These are phyloP conservation scores for Sugiyamaella neomexicana DNA, from an alignment of 1,139 yeast genomes.

Conservation along the genomic window DNA sequence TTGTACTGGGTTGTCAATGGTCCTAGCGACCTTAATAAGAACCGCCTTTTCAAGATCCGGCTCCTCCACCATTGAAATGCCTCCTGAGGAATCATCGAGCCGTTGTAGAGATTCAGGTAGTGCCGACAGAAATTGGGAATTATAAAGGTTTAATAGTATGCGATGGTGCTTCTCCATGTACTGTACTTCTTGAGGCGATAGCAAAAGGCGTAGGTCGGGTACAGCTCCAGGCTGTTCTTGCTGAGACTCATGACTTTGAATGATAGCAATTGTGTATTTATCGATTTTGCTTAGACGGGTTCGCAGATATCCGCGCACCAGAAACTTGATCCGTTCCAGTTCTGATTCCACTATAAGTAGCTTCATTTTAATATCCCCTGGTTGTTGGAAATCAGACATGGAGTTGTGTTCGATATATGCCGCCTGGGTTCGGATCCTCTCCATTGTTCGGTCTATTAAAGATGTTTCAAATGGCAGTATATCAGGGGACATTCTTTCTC, in stretches of 20 bases:
- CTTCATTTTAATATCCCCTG: slow-evolving; percentile 73
- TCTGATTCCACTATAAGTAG: slow-evolving; percentile 88
- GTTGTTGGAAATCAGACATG: slow-evolving; percentile 47
- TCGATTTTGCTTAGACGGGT: slow-evolving; percentile 69
- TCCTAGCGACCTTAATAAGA: slow-evolving; percentile 58
- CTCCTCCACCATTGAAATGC: slow-evolving; percentile 71
- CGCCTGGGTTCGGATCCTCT: slow-evolving; percentile 58
- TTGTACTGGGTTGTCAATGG: slow-evolving; percentile 39
- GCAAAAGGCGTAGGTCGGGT: slow-evolving; percentile 32
- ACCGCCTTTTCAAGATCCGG: slow-evolving; percentile 80
- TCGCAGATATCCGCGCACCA: slow-evolving; percentile 76
- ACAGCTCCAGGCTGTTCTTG: slow-evolving; percentile 33
- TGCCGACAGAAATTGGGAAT: slow-evolving; percentile 62
- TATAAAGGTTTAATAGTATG: slow-evolving; percentile 64
- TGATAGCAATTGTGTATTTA: slow-evolving; percentile 58
- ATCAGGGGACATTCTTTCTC: slow-evolving; percentile 85
- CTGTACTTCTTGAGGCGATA: slow-evolving; percentile 61
- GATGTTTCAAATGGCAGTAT: slow-evolving; percentile 66
- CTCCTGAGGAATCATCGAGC: slow-evolving; percentile 76
- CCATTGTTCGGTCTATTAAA: slow-evolving; percentile 58
- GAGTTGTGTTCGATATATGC: slow-evolving; percentile 66
- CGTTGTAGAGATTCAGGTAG: slow-evolving; percentile 69
- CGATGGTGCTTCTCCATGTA: slow-evolving; percentile 68
- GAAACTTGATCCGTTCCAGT: slow-evolving; percentile 78
- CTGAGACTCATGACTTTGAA: not conserved